These are phyloP conservation scores for Cercospora canescens DNA, from an alignment of 2,329 filamentous ascomycete genomes.

Conservation along the genomic window DNA sequence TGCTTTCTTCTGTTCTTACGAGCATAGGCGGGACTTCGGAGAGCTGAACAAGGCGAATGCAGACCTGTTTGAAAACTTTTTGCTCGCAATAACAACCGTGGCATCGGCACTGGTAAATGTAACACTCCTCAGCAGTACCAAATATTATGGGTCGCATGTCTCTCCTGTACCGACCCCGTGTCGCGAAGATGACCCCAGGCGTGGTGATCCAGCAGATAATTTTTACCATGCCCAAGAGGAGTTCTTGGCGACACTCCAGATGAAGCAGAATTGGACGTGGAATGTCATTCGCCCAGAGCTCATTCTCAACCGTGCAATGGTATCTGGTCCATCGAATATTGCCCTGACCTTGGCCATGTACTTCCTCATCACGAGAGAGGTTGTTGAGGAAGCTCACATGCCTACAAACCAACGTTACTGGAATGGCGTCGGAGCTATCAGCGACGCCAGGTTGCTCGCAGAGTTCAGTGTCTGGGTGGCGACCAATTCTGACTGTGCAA, in stretches of 20 bases:
- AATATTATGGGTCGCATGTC: slow-evolving; percentile 18
- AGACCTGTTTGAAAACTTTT: slow-evolving; percentile 38
- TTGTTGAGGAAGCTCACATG: slow-evolving; percentile 37
- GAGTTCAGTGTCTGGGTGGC: slow-evolving; percentile 42
- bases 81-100: slow-evolving; percentile 30
- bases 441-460: slow-evolving; percentile 38
- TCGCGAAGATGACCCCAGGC: slow-evolving; percentile 15
- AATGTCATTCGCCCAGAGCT: slow-evolving; percentile 36
- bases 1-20: slow-evolving; percentile 38
- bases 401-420: slow-evolving; percentile 39
- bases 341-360: slow-evolving; percentile 45
- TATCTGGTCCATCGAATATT: slow-evolving; percentile 42
- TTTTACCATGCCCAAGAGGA: slow-evolving; percentile 23
- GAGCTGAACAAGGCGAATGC: slow-evolving; percentile 31
- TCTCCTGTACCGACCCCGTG: slow-evolving; percentile 13
- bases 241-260: slow-evolving; percentile 15
- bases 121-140: slow-evolving; percentile 21
- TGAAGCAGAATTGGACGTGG: slow-evolving; percentile 33
- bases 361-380: slow-evolving; percentile 38
- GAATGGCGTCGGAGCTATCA: slow-evolving; percentile 38
- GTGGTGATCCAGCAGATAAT: slow-evolving; percentile 10
- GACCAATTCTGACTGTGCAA: slow-evolving; percentile 31
- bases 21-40: slow-evolving; percentile 36
- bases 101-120: slow-evolving; percentile 30
- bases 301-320: slow-evolving; percentile 34